A percentile compares a stretch with the other conserved stretches of the same genome.
Evolutionary conservation across 1,139 yeast genomes (phyloP).

Genomic region (Scheffersomyces segobiensis): DNA sequence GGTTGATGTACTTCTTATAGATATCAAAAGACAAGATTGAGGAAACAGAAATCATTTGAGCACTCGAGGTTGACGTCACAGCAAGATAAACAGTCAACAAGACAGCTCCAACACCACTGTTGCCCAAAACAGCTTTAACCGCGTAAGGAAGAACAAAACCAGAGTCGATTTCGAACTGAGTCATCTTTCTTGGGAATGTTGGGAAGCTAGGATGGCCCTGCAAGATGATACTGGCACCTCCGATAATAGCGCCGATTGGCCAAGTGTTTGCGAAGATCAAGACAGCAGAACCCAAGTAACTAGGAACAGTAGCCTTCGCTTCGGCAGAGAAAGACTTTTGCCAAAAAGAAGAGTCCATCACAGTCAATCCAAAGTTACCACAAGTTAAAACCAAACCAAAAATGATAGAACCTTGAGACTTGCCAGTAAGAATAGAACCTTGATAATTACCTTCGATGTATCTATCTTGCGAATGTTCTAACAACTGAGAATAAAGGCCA

Average conservation of each 20-base stretch:
- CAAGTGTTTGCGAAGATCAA: constrained; percentile 33
- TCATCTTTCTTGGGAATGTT: constrained; percentile 29
- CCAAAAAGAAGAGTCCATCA: constrained; percentile 34
- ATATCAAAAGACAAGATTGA: constrained; percentile 30
- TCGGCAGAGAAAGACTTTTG: constrained; percentile 36
- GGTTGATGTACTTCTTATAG: constrained; percentile 27
- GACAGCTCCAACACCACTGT: constrained; percentile 28
- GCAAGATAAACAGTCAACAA: constrained; percentile 27
- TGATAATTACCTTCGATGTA: constrained; percentile 30
- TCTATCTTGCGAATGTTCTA: constrained; percentile 13
- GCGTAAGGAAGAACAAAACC: constrained; percentile 30
- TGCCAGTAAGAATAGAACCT: constrained; percentile 35
- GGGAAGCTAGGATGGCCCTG: constrained; percentile 24
- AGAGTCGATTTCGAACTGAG: constrained; percentile 22
- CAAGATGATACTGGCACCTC: constrained; percentile 24
- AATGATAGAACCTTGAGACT: constrained; percentile 29
- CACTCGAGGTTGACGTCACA: constrained; percentile 31
- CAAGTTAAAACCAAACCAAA: constrained; percentile 28
- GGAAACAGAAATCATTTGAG: constrained; percentile 31
- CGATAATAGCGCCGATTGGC: constrained; percentile 30
- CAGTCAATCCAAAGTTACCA: constrained; percentile 31
- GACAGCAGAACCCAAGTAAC: constrained; percentile 34
- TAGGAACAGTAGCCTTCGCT: constrained; percentile 36
- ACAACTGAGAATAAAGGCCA: constrained; percentile 24
- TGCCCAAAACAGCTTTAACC: constrained; percentile 25